These are phyloP conservation scores for Tolypocladium album DNA, from an alignment of 2,329 filamentous ascomycete species.

Conservation along the genomic window DNA sequence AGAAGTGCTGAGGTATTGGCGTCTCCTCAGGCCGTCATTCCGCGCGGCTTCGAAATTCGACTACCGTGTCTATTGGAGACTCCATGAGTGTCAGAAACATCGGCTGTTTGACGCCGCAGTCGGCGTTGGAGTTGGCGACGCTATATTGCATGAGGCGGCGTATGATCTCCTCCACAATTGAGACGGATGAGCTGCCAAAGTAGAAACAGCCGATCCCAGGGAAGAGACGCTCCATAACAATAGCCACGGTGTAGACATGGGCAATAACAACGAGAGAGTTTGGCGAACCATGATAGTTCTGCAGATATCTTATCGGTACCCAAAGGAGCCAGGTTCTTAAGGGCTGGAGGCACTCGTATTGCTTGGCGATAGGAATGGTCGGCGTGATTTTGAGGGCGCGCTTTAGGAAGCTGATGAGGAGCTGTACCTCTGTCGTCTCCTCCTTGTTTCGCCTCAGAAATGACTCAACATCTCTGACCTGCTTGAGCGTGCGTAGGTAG, in stretches of 20 bases:
- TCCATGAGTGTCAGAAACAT: conserved; percentile 60
- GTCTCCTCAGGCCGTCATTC: conserved; percentile 46
- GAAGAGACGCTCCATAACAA: conserved; percentile 83
- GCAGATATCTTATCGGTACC: conserved; percentile 77
- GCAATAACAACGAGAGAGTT: conserved; percentile 75
- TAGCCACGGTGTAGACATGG: conserved; percentile 81
- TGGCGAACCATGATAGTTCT: conserved; percentile 63
- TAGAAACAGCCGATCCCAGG: conserved; percentile 88
- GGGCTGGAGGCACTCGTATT: conserved; percentile 82
- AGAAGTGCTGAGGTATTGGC: too few species aligned
- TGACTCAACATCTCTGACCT: conserved; percentile 56
- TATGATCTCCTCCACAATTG: conserved; percentile 79
- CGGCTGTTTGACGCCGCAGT: conserved; percentile 39
- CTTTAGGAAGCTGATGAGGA: conserved; percentile 63
- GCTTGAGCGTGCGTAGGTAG: conserved; percentile 54
- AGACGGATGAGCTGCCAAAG: conserved; percentile 68
- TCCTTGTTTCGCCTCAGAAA: conserved; percentile 59
- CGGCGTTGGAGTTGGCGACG: conserved; percentile 32
- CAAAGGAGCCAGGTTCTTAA: conserved; percentile 92
- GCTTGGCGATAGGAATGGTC: conserved; percentile 62
- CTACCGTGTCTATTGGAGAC: conserved; percentile 58
- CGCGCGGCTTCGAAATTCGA: conserved; percentile 58
- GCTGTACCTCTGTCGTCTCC: conserved; percentile 56
- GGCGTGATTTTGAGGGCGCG: conserved; percentile 60
- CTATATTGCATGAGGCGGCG: conserved; percentile 62